Conservation (phyloP, 1,284 basidiomycete species). For the Calocybe gambosa region DNA sequence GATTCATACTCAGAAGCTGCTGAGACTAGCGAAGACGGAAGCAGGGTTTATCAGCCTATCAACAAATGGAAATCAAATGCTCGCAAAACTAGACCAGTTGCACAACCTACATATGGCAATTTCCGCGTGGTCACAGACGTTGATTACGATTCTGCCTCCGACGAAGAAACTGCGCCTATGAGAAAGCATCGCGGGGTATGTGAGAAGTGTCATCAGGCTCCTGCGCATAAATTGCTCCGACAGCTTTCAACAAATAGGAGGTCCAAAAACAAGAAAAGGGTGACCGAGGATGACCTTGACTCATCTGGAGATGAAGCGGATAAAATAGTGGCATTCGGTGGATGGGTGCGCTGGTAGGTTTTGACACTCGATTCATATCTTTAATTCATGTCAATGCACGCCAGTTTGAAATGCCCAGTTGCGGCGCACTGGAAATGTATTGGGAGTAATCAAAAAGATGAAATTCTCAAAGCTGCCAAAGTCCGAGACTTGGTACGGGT, state of each 20-base stretch:
- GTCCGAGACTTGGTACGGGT: conserved; percentile 42
- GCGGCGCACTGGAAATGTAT: conserved; percentile 80
- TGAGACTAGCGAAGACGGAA: conserved; percentile 22
- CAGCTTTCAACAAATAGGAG: conserved; percentile 32
- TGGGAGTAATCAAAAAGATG: conserved; percentile 56
- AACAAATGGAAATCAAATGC: conserved; percentile 7
- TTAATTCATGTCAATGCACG: conserved; percentile 4
- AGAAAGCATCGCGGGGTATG: conserved; percentile 57
- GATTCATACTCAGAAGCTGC: conserved; percentile 22
- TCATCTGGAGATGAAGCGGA: conserved; percentile 56
- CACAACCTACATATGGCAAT: conserved; percentile 60
- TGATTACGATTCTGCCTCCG: conserved; percentile 50
- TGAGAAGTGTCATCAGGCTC: conserved; percentile 61
- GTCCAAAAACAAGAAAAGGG: conserved; percentile 39
- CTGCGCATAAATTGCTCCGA: conserved; percentile 49
- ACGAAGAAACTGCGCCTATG: conserved; percentile 50
- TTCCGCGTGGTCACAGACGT: conserved; percentile 55
- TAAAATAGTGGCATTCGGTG: conserved; percentile 52
- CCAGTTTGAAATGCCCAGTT: conserved; percentile 71
- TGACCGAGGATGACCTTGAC: conserved; percentile 37
- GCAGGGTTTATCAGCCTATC: neutral
- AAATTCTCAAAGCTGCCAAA: conserved; percentile 62
- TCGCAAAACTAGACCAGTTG: conserved; percentile 24
- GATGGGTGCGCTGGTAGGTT: conserved; percentile 81
- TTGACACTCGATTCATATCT: neutral